Percentiles rank a stretch among this genome's conserved stretches.
Conservation (phyloP, 345 rosid species). For the Orychophragmus violaceus region DNA sequence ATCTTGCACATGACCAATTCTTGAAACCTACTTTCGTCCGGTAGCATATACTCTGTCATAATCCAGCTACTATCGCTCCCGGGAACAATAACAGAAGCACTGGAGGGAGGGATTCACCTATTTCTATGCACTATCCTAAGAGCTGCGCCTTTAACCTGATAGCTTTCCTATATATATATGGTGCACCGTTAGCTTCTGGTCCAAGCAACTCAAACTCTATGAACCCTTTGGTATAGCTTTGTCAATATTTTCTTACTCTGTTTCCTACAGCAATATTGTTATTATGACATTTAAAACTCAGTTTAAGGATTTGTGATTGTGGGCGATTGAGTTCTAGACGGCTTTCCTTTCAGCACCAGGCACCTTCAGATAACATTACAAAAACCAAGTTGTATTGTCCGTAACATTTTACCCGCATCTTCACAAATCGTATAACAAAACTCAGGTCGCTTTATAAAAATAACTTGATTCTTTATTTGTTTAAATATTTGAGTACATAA, state of each 20-base stretch:
- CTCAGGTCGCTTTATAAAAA: too few species aligned
- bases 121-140: not conserved
- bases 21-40: not conserved
- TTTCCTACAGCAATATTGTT: not conserved
- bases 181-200: not conserved
- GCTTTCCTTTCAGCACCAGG: too few species aligned
- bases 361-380: too few species aligned
- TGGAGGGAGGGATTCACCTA: not conserved
- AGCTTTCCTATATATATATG: not conserved
- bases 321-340: not conserved
- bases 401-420: too few species aligned
- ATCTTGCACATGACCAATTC: not conserved
- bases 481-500: too few species aligned
- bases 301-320: not conserved
- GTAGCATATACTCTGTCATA: conserved; percentile 4
- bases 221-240: not conserved
- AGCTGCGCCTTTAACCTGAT: not conserved
- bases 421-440: too few species aligned
- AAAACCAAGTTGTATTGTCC: too few species aligned
- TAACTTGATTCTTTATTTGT: too few species aligned
- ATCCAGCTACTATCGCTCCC: not conserved
- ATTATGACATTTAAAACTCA: not conserved
- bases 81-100: not conserved
- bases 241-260: not conserved
- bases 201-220: not conserved